Evolutionary conservation across 2,329 filamentous ascomycete species (phyloP).

Genomic region (Exophiala phaeomuriformis): DNA sequence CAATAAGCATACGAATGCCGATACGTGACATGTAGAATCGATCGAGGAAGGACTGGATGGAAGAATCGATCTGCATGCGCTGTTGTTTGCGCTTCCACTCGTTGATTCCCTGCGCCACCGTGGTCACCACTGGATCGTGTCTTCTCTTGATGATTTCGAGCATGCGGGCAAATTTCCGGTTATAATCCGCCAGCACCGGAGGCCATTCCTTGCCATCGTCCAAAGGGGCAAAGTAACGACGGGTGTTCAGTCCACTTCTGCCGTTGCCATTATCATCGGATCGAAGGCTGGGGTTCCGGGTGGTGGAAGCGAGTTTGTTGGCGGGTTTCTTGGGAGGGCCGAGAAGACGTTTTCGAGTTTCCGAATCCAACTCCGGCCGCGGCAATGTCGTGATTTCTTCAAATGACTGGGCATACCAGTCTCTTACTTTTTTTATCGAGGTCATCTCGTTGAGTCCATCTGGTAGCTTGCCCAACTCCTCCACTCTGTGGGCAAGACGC

Average conservation of each 20-base stretch:
- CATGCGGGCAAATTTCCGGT: slow-evolving; percentile 79
- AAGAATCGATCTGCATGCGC: slow-evolving; percentile 92
- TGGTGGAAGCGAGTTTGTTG: slow-evolving; percentile 70
- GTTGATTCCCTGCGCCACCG: slow-evolving; percentile 92
- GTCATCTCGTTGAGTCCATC: slow-evolving; percentile 98
- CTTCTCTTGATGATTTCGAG: slow-evolving; percentile 90
- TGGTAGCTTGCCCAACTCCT: slow-evolving; percentile 83
- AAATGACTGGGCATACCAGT: slow-evolving; percentile 99
- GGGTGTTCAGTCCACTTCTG: slow-evolving; percentile 46
- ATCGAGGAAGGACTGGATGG: slow-evolving; percentile 94
- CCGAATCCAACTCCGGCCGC: slow-evolving; percentile 65
- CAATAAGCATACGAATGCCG: slow-evolving; percentile 97
- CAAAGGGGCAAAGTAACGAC: slow-evolving; percentile 84
- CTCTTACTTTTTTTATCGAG: slow-evolving; percentile 86
- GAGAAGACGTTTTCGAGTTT: slow-evolving; percentile 72
- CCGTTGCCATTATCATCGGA: slow-evolving; percentile 55
- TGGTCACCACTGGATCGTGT: slow-evolving; percentile 95
- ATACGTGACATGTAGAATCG: slow-evolving; percentile 99
- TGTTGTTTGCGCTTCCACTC: slow-evolving; percentile 96
- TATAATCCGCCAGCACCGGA: slow-evolving; percentile 88
- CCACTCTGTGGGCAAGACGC: slow-evolving; percentile 87
- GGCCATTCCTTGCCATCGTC: slow-evolving; percentile 89
- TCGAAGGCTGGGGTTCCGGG: slow-evolving; percentile 80
- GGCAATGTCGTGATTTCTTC: slow-evolving; percentile 93
- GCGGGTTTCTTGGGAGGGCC: slow-evolving; percentile 44